These are phyloP conservation scores for Globisporangium sylvaticum DNA, from an alignment of 352 stramenopile genomes.

Conservation along the genomic window DNA sequence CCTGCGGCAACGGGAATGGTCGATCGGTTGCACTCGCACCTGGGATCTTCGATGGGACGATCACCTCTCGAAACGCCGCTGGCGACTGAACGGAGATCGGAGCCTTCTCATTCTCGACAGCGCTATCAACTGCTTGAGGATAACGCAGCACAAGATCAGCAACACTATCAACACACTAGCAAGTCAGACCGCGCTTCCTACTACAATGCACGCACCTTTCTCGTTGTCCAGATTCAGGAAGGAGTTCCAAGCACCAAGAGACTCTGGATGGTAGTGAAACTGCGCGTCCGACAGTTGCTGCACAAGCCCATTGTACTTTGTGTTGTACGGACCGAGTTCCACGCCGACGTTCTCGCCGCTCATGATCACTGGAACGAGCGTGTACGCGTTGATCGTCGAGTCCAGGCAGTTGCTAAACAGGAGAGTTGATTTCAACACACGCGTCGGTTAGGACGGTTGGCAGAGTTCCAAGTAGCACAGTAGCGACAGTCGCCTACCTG, in stretches of 20 bases:
- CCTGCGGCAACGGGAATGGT: constrained; percentile 74
- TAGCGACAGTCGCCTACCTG: constrained; percentile 32
- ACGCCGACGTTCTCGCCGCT: constrained; percentile 94
- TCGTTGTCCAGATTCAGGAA: constrained; percentile 72
- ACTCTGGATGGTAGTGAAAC: constrained; percentile 49
- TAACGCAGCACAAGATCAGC: background rate
- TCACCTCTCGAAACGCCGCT: constrained; percentile 59
- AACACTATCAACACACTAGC: background rate
- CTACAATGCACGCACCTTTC: constrained; percentile 32
- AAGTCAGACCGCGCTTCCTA: background rate
- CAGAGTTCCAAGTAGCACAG: background rate
- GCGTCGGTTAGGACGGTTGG: background rate
- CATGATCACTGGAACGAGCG: constrained; percentile 87
- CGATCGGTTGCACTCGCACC: constrained; percentile 37
- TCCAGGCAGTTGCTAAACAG: constrained; percentile 91
- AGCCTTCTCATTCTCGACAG: constrained; percentile 46
- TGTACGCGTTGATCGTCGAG: constrained; percentile 90
- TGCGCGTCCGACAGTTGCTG: constrained; percentile 57
- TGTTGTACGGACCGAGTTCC: constrained; percentile 94
- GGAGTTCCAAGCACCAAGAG: constrained; percentile 48
- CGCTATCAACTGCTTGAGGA: constrained; percentile 21
- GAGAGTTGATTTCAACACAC: constrained; percentile 6
- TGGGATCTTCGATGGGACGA: constrained; percentile 59
- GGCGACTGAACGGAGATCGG: constrained; percentile 57
- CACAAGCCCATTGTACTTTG: constrained; percentile 89